Evolutionary conservation across 2,329 filamentous ascomycete genomes (phyloP).

Genomic region (Ceratocystis variospora): DNA sequence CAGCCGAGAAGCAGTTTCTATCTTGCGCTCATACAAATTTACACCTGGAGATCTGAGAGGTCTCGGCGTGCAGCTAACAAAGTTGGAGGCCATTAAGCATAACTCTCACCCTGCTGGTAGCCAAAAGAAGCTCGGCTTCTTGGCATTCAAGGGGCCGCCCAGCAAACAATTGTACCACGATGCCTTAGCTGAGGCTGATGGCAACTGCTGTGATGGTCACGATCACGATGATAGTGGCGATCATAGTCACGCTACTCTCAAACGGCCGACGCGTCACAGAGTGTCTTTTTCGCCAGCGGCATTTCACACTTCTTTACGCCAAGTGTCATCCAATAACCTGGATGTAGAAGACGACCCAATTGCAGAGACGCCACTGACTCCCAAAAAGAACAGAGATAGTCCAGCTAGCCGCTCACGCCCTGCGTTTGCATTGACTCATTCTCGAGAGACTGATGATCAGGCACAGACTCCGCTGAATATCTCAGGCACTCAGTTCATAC

Average conservation of each 20-base stretch:
- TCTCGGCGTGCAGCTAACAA: conserved; percentile 85
- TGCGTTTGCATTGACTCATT: conserved; percentile 37
- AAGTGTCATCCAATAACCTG: conserved; percentile 19
- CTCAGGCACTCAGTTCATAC: conserved; percentile 77
- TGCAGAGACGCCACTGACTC: conserved; percentile 6
- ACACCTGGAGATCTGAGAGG: conserved; percentile 87
- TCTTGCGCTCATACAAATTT: conserved; percentile 68
- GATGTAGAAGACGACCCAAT: conserved; percentile 12
- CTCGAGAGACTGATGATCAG: conserved; percentile 36
- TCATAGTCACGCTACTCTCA: background rate
- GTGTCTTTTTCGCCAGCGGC: background rate
- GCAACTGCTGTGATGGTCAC: too few relatives aligned
- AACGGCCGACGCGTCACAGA: background rate
- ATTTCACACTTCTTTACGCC: background rate
- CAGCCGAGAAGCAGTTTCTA: conserved; percentile 69
- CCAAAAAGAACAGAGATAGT: conserved; percentile 1
- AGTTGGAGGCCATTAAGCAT: conserved; percentile 63
- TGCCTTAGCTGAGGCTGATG: conserved; percentile 23
- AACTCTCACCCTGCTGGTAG: conserved; percentile 50
- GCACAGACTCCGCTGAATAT: conserved; percentile 61
- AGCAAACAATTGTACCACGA: conserved; percentile 20
- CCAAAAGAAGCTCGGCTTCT: conserved; percentile 67
- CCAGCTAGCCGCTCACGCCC: conserved; percentile 29
- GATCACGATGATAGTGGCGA: conserved; percentile 4
- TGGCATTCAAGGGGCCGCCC: conserved; percentile 22